Evolutionary conservation across 768 basidiomycete species (phyloP), one percentile per base, ranked within the genome.

Genomic region (Boletus sensibilis): DNA sequence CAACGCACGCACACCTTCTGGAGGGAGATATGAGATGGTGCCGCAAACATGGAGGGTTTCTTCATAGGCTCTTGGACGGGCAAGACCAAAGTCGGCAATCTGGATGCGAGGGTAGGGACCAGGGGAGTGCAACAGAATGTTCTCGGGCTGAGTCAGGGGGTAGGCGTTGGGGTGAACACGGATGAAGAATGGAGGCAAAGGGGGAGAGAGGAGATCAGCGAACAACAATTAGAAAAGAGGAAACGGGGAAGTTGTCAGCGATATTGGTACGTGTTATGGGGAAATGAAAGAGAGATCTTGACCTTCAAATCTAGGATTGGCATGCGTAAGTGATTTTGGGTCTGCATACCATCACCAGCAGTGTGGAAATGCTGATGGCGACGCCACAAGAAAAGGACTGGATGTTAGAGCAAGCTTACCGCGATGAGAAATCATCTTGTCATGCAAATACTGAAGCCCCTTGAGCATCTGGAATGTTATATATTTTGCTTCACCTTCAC

Each of bases 21-120:
- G 91, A 9, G 91, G 90, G 16, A 94, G 76, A 70, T 93, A 94
- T 1, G 88, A 86, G 20, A 93, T 83, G 0, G 92, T 93, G n/a
- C 92, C 92, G 57, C 88, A 92, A 41, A 91, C 91, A 61, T 91
- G 91, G 64, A 90, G 77, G 0, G 92, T 93, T 65, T 88, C 86
- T 77, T 92, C 86, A 64, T 86, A 85, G 2, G 90, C 84, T 62
- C 84, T 85, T 8, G 84, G 83, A 18, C 90, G 84, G 11, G 92
- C 92, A 18, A 92, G 82, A 10, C 92, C 92, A 66, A 94, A 94
- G 70, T 94, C 92, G 20, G 92, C 92, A 38, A 94, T 86, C 49
- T 90, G 78, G 39, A 94, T 84, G 39, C 87, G 88, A 48, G 92
- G 92, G 66, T 91, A 94, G 3, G 89, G 82, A 11, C 91, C 92